Evolutionary conservation across 768 basidiomycete species (phyloP), one percentile per base, ranked within the genome.

Genomic region (Ramaria rubella): DNA sequence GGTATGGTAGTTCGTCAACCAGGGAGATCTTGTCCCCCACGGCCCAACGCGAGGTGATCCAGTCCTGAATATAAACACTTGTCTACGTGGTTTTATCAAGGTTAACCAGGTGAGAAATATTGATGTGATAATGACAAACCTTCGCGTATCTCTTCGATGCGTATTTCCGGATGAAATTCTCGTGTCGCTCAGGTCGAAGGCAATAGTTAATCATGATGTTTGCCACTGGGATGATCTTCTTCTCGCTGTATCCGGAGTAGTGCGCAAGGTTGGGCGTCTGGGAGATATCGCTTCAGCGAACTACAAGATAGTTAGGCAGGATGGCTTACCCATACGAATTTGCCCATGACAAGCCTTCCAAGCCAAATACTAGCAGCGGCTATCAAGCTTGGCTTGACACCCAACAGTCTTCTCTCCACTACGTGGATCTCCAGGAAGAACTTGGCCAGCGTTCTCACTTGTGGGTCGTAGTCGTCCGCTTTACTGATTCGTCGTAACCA

Each of bases 401-500:
- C 75, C 44, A 97, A 73, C 59, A 97, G 73, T n/a, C 80, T 74
- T 75, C 85, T 82, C 61, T 97, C 93, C 19, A 96, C 75, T 50
- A 82, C 81, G 12, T 82, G 81, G 49, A 96, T 88, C 73, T 96
- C 94, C 52, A 94, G 74, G 51, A 96, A 77, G 70, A 92, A 97
- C 69, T 97, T 96, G 33, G 85, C 91, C 19, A 96, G 77, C 3
- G 93, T 94, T 56, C 94, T 75, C 15, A 85, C 85, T 62, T 90
- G 82, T 29, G 88, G 79, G 62, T 94, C 88, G 69, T 92, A 95
- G 55, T 86, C 83, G 63, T 97, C 94, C 2, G 93, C 94, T 72
- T 96, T 97, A 74, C 89, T 92, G 55, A 90, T 85, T 31, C 94
- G 78, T 36, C 94, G 77, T 38, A 96, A 77, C 77, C 87, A 96